Conservation (phyloP, 805 yeast genomes). For the Tetrapisispora fleetii region DNA sequence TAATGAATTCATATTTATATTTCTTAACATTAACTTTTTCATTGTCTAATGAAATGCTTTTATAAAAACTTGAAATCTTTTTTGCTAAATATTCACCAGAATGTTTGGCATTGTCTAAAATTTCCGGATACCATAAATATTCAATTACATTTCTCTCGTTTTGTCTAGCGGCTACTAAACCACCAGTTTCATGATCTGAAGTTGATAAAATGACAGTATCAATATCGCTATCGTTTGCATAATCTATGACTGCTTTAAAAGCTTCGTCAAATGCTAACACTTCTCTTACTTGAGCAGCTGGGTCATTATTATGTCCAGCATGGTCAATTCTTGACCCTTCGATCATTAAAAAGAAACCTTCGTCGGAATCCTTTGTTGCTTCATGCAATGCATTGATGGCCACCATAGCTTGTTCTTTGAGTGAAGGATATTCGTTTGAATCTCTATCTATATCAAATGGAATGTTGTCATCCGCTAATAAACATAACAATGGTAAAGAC, state of each 20-base stretch:
- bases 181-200: slow-evolving; percentile 95
- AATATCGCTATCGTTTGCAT: slow-evolving; percentile 54
- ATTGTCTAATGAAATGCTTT: not conserved
- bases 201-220: slow-evolving; percentile 77
- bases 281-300: slow-evolving; percentile 89
- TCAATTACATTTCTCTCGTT: slow-evolving; percentile 63
- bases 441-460: slow-evolving; percentile 80
- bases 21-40: not conserved
- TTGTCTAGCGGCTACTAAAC: slow-evolving; percentile 81
- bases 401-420: slow-evolving; percentile 66
- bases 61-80: slow-evolving; percentile 28
- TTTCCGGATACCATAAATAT: slow-evolving; percentile 80
- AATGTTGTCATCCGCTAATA: slow-evolving; percentile 67
- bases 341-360: slow-evolving; percentile 77
- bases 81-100: slow-evolving; percentile 63
- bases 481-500: slow-evolving; percentile 65
- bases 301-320: slow-evolving; percentile 90
- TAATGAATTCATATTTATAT: slow-evolving; percentile 34
- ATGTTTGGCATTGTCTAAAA: slow-evolving; percentile 54
- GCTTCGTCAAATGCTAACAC: slow-evolving; percentile 81
- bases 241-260: slow-evolving; percentile 62
- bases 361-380: slow-evolving; percentile 61
- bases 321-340: slow-evolving; percentile 95
- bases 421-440: slow-evolving; percentile 51
- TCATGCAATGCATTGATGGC: slow-evolving; percentile 60